A percentile compares a stretch with the other conserved stretches of the same genome.
Conservation (phyloP, 495 filamentous ascomycete genomes). For the Viridothelium virens region DNA sequence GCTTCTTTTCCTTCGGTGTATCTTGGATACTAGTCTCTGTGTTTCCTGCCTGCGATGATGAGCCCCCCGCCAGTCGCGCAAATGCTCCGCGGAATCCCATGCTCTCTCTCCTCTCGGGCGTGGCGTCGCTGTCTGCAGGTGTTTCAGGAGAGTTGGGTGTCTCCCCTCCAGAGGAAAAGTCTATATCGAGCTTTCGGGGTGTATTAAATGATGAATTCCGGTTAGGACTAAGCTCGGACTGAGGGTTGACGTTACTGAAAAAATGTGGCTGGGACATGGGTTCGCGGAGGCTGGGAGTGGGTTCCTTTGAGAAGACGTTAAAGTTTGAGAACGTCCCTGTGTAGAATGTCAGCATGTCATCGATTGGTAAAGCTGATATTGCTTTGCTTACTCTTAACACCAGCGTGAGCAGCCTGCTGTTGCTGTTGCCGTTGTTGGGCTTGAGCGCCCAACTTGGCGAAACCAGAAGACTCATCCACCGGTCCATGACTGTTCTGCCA, state of each 20-base stretch:
- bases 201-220: slow-evolving; percentile 69
- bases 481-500: slow-evolving; percentile 50
- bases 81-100: slow-evolving; percentile 28
- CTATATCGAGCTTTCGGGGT: slow-evolving; percentile 64
- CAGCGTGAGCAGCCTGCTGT: background rate
- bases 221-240: slow-evolving; percentile 36
- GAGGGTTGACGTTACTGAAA: slow-evolving; percentile 34
- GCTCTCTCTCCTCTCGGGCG: slow-evolving; percentile 45
- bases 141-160: slow-evolving; percentile 62
- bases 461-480: slow-evolving; percentile 51
- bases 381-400: slow-evolving; percentile 18
- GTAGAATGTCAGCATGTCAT: background rate
- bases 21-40: background rate
- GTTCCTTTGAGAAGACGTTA: slow-evolving; percentile 44
- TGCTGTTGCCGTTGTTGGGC: slow-evolving; percentile 33
- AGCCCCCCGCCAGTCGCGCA: slow-evolving; percentile 23
- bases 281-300: slow-evolving; percentile 41
- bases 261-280: slow-evolving; percentile 41
- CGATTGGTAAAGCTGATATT: background rate
- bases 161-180: slow-evolving; percentile 71
- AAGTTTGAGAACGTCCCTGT: slow-evolving; percentile 46
- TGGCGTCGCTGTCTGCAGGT: slow-evolving; percentile 60
- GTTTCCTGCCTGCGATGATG: slow-evolving; percentile 24
- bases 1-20: slow-evolving; percentile 27
- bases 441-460: slow-evolving; percentile 43